Evolutionary conservation across 1,284 basidiomycete genomes (phyloP), one percentile per base, ranked within the genome.

Genomic region (Ceratobasidium sp.): DNA sequence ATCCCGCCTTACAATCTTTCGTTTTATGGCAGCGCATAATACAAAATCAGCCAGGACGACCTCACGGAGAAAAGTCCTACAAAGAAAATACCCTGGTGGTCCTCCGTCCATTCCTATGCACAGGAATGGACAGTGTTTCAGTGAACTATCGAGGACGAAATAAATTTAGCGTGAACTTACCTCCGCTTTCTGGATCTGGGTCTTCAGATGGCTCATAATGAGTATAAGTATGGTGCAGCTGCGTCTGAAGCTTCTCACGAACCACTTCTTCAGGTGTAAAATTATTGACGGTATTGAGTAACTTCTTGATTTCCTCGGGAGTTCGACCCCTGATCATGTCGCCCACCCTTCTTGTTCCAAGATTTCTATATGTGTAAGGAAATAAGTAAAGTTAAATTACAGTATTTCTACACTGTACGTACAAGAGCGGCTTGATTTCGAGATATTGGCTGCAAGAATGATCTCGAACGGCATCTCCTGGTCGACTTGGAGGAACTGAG

Each of bases 251-350:
- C 9, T 73, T 51, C 33, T 83, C 6, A 31, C 86, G 57, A 76
- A 93, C 93, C 91, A 99, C 98, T 84, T 99, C 98, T 83, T 99
- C 98, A 36, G 97, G 96, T 1, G 97, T 99, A 82, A 99, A 99
- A 85, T 99, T 97, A 83, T 98, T 97, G 74, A 95, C 93, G 77
- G 97, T 97, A 88, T 98, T 98, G 89, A 98, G 97, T 57, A 97
- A 89, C 82, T 97, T 97, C 76, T 96, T 93, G 80, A 97, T 97
- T 84, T 97, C 96, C 82, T 97, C 94, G 17, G 96, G 95, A 9
- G 95, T 95, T 89, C 98, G 98, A 56, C 96, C 96, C 86, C 98
- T 98, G 87, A 98, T 98, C 98, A 99, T 99, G 89, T 99, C 99
- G 36, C 98, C 98, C 11, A 99, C 98, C 15, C 97, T 99, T 89